Base-by-base conservation (phyloP, 805 yeast species). In the Millerozyma miso region DNA sequence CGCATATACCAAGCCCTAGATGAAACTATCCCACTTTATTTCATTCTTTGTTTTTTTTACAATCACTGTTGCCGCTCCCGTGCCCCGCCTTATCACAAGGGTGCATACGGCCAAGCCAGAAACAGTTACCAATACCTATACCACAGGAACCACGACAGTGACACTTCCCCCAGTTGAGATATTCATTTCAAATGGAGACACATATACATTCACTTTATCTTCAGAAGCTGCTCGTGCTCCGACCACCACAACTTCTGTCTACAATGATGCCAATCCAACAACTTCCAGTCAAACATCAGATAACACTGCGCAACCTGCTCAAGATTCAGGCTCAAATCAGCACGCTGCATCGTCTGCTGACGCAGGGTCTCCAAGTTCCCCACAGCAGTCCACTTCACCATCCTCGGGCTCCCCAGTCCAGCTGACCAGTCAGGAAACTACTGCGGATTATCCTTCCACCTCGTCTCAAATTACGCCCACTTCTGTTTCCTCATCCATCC, bases 91-190 rank as follows among this genome's bases (percentile, higher is more conserved):
- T 19, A 64, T 79, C 42, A 79, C 85, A 15, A 67, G 83, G 55
- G 60, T 62, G 32, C 81, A 77, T 53, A 78, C 83, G 15, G 84
- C 85, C 14, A 65, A 59, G 6, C 71, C 83, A 3, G 76, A 77
- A 31, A 76, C 80, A 3, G 63, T 71, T 14, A 67, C 71, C 3
- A 48, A 58, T 16, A 63, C 70, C 14, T 56, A 61, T 35, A 64
- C 69, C 26, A 74, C 79, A 1, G 79, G 76, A 34, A 73, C 77
- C 19, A 66, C 74, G 18, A 75, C 80, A 12, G 60, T 73, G 15
- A 63, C 67, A 49, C 63, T 75, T 45, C 81, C 82, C 19, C 71
- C 80, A 15, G 81, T 78, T 32, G 74, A 76, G 48, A 59, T 78
- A 14, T 63, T 76, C 35, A 69, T 78, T 39, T 75, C 79, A 6